Evolutionary conservation across 108 stramenopile genomes (phyloP), one percentile per base, ranked within the genome.

Genomic region (Cyclotella baltica): DNA sequence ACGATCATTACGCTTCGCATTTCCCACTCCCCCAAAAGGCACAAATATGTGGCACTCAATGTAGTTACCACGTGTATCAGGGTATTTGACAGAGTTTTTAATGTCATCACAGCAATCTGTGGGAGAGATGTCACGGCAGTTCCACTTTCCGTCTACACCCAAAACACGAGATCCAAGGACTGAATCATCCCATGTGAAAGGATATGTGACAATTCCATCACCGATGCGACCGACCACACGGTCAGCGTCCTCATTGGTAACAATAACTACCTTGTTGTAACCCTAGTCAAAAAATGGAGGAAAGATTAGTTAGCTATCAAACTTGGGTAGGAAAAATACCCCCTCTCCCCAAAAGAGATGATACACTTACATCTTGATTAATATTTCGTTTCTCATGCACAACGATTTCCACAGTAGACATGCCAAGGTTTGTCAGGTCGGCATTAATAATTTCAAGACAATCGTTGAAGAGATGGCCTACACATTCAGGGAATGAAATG

Each of bases 81-180:
- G 29, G 50, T 66, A 48, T 35, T 70, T 70, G 31, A 29, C 40
- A 18, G 70, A 52, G 59, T n/a, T 53, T 43, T 77, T 77, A 28
- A 77, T 63, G 15, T 4, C 22, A 13, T 62, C 46, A 28, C 78
- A 79, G 29, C 78, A 79, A 19, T 72, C 78, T 56, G 66, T 56
- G 6, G 78, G 78, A 0, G 71, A 35, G 6, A 53, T 11, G 6
- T 47, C 58, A 0, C 15, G 19, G 53, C 78, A 80, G 27, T 72
- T 52, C 78, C 78, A 80, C 57, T 72, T 80, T 11, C 78, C 78
- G 56, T 80, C 78, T 29, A 80, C 78, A 27, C 78, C 71, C 43
- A 80, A 38, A 13, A 46, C 23, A 25, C 46, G 64, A 16, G 33
- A 31, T 67, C 78, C 78, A 0, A 20, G 13, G 2, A 36, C n/a